Base-by-base conservation (phyloP, 164 flowering plant genomes). In the Nymphaea colorata region DNA sequence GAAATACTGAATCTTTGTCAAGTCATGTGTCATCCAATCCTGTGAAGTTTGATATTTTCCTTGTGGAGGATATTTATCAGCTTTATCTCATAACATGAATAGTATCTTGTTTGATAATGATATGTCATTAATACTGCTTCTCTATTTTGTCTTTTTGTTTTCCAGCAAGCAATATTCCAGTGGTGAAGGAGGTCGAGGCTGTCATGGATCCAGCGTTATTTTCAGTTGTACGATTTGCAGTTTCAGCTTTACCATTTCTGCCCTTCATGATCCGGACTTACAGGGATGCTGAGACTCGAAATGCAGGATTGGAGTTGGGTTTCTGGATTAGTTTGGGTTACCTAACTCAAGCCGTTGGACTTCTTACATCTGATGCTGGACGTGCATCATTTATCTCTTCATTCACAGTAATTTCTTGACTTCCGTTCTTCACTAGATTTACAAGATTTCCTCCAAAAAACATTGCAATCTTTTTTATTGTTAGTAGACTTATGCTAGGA, bases 261-360 rank as follows among this genome's bases (percentile, higher is more conserved):
- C 94, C 94, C 43, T 86, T 85, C 74, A 75, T 86, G 12, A 64
- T 86, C 3, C 76, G 63, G 74, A 81, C 88, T 17, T 73, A 79
- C 44, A 79, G 64, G 66, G 92, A 89, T 79, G 71, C 68, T 42
- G 73, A 74, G 60, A 87, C 83, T 53, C 84, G 96, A 15, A 79
- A 79, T 67, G 86, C 96, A 8, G 98, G 94, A 70, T 61, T 86
- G 6, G 94, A 92, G 74, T 81, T 92, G 76, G 98, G 98, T 17
- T 65, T 89, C 61, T 92, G 96, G 96, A 81, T 89, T 68, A 92
- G 98, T 82, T 67, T 92, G 75, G 98, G 90, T 17, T 89, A 92
- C 79, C 78, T 92, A 42, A 71, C 81, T 76, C 94, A 92, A 74
- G 85, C 96, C 42, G 76, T 92, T 79, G 96, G 92, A 57, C 78